These are phyloP conservation scores for Prillingera fragicola DNA, from an alignment of 1,284 basidiomycete species.

Conservation along the genomic window DNA sequence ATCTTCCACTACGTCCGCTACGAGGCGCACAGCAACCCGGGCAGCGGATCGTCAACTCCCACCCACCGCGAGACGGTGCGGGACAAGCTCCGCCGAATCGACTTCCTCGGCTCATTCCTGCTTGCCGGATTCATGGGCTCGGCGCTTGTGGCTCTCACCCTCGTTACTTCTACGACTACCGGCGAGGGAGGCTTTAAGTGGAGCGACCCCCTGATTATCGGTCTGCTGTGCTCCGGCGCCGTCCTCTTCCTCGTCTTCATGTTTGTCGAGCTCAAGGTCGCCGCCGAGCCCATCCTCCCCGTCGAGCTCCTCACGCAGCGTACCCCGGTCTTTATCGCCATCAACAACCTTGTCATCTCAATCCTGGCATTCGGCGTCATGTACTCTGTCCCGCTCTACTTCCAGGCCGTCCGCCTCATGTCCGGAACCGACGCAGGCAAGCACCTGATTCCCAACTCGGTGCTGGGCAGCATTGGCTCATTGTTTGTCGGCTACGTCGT, in stretches of 20 bases:
- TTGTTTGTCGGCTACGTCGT: slow-evolving; percentile 80
- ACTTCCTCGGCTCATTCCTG: slow-evolving; percentile 72
- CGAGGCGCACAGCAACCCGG: slow-evolving; percentile 20
- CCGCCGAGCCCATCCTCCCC: slow-evolving; percentile 78
- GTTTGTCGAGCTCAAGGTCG: slow-evolving; percentile 65
- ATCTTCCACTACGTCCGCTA: slow-evolving; percentile 64
- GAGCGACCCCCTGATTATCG: slow-evolving; percentile 63
- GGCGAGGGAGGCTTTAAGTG: slow-evolving; percentile 48
- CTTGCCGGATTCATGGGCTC: slow-evolving; percentile 68
- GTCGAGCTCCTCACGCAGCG: slow-evolving; percentile 59
- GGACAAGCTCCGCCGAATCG: slow-evolving; percentile 69
- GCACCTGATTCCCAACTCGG: slow-evolving; percentile 81
- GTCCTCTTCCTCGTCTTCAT: slow-evolving; percentile 60
- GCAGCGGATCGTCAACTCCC: slow-evolving; percentile 57
- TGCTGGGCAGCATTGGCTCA: slow-evolving; percentile 72
- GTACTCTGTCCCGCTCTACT: slow-evolving; percentile 81
- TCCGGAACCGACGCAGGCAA: slow-evolving; percentile 68
- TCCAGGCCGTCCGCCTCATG: slow-evolving; percentile 72
- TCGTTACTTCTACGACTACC: slow-evolving; percentile 56
- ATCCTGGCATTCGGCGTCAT: slow-evolving; percentile 73
- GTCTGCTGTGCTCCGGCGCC: slow-evolving; percentile 57
- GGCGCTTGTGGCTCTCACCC: slow-evolving; percentile 67
- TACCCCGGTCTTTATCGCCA: slow-evolving; percentile 70
- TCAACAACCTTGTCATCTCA: slow-evolving; percentile 62
- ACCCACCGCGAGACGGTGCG: slow-evolving; percentile 55